Evolutionary conservation across 768 basidiomycete genomes (phyloP), one percentile per base, ranked within the genome.

Genomic region (Tricholoma sp.): DNA sequence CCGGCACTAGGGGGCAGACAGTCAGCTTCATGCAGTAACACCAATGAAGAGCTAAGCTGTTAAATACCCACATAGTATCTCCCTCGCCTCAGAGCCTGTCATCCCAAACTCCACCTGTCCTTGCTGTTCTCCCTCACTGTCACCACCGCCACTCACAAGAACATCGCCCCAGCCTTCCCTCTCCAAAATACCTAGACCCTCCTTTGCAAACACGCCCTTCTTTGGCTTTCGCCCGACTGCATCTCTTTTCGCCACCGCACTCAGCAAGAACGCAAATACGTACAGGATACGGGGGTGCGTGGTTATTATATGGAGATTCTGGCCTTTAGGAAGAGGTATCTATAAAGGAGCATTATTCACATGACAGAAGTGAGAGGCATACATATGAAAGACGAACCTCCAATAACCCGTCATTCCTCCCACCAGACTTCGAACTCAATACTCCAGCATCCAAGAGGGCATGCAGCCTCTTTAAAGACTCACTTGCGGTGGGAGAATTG

Each of bases 191-290:
- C 72, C 66, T 6, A 88, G 50, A 0, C 88, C 90, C 58, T 88
- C 88, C 6, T 68, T 67, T 0, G 87, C 83, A 70, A 90, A 92
- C 0, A 88, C 72, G 48, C 81, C 84, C 57, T 85, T 78, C 72
- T 86, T 88, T 3, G 90, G 89, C 53, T 82, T 85, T 24, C 87
- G 76, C 39, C 89, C 91, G 0, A 86, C 81, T 0, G 85, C 79
- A 63, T 92, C 89, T 12, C 87, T 80, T 62, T 89, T 89, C 0
- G 86, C 80, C 1, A 81, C 72, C 4, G 80, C 78, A 60, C 83
- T 86, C 39, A 89, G 71, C 4, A 91, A 79, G 65, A 86, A 91
- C 0, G 82, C 84, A 4, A 91, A 74, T 11, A 81, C 66, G 59
- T 83, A 85, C 0, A 91, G 61, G 2, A 86, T 68, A 4, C 84